These are phyloP conservation scores for Podospora appendiculata DNA, from an alignment of 495 filamentous ascomycete genomes.

Conservation along the genomic window DNA sequence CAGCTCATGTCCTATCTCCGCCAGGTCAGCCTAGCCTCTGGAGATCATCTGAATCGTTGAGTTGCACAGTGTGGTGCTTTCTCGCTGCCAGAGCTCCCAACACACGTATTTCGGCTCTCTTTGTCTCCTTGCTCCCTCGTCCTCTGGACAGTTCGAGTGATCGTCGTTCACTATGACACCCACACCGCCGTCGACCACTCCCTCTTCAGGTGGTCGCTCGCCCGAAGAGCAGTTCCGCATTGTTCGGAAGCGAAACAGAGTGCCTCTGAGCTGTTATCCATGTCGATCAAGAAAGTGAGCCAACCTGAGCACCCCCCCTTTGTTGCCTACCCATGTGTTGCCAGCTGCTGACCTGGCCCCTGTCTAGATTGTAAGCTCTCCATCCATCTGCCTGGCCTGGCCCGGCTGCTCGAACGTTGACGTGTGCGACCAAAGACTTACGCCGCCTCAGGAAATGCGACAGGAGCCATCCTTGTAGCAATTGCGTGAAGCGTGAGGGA, in stretches of 20 bases:
- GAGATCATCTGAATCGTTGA: no score
- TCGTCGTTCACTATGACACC: conserved; percentile 56
- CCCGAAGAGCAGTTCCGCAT: conserved; percentile 84
- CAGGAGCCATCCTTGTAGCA: conserved; percentile 84
- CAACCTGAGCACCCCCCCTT: not conserved
- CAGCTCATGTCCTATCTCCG: no score
- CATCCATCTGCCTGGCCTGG: no score
- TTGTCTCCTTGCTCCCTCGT: no score
- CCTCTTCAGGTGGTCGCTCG: conserved; percentile 67
- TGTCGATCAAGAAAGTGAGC: conserved; percentile 92
- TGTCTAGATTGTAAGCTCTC: conserved; percentile 23
- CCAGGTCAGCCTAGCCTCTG: no score
- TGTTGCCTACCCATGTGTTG: conserved; percentile 3
- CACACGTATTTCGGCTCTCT: no score
- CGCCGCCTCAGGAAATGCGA: conserved; percentile 66
- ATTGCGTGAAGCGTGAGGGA: conserved; percentile 73
- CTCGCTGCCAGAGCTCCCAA: no score
- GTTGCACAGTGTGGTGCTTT: no score
- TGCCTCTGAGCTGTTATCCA: conserved; percentile 89
- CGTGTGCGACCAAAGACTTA: no score
- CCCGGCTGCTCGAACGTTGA: no score
- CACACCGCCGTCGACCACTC: conserved; percentile 82
- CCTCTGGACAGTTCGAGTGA: no score
- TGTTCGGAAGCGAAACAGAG: conserved; percentile 87
- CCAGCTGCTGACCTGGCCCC: conserved; percentile 12